Evolutionary conservation across 495 filamentous ascomycete genomes (phyloP).

Genomic region (Penicillium arizonense): DNA sequence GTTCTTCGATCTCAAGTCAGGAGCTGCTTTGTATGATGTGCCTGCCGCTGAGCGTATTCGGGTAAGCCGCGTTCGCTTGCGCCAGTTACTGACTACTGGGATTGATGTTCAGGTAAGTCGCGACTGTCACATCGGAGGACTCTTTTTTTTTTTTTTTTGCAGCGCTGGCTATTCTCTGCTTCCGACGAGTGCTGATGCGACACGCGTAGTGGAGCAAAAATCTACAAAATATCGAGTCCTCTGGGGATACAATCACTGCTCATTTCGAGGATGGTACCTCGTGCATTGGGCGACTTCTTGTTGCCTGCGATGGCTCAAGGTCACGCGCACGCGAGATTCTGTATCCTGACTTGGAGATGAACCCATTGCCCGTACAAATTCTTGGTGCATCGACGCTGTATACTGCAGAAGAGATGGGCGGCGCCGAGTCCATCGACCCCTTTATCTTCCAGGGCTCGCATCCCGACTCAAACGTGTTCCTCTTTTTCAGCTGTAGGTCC

Average conservation of each 20-base stretch:
- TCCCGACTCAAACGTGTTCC: constrained; percentile 52
- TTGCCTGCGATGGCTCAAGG: constrained; percentile 56
- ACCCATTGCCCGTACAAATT: constrained; percentile 47
- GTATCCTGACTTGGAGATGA: constrained; percentile 37
- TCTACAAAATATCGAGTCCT: constrained; percentile 34
- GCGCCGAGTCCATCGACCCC: constrained; percentile 52
- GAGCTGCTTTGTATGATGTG: constrained; percentile 42
- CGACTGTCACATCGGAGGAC: background rate
- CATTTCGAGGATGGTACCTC: constrained; percentile 52
- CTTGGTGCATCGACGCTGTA: constrained; percentile 46
- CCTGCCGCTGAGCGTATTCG: constrained; percentile 50
- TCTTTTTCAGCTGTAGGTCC: constrained; percentile 51
- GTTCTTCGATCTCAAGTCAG: constrained; percentile 53
- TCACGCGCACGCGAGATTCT: constrained; percentile 42
- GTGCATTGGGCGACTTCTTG: constrained; percentile 46
- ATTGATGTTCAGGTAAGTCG: constrained; percentile 41
- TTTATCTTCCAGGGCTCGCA: constrained; percentile 61
- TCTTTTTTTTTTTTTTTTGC: too few species aligned
- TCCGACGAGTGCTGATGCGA: background rate
- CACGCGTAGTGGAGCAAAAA: constrained; percentile 42
- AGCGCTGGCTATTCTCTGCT: background rate
- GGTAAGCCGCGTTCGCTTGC: constrained; percentile 47
- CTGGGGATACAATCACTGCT: constrained; percentile 34
- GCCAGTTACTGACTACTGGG: constrained; percentile 45
- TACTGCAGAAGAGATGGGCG: constrained; percentile 33